A percentile compares a stretch with the other conserved stretches of the same genome.
Conservation (phyloP, 129 eudicot genomes). For the Chrysanthemum lavandulifolium region DNA sequence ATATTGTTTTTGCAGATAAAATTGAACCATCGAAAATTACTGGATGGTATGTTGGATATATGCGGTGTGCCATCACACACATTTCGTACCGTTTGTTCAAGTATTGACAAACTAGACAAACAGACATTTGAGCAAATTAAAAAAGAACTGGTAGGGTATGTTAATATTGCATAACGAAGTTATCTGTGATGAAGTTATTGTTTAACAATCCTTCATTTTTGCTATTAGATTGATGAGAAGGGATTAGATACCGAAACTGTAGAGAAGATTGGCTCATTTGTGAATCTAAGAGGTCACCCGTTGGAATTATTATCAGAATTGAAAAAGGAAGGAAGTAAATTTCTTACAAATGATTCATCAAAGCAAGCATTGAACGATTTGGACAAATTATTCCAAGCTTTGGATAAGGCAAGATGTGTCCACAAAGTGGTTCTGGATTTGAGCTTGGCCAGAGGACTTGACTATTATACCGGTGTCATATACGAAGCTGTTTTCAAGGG, state of each 20-base stretch:
- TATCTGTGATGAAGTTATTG: slow-evolving; percentile 5
- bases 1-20: slow-evolving; percentile 50
- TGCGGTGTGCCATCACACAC: slow-evolving; percentile 90
- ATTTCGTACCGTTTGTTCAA: slow-evolving; percentile 86
- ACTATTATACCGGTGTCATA: slow-evolving; percentile 92
- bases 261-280: slow-evolving; percentile 69
- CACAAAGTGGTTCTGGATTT: slow-evolving; percentile 72
- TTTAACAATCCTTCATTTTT: neutral
- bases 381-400: slow-evolving; percentile 69
- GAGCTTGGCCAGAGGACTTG: slow-evolving; percentile 95
- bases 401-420: slow-evolving; percentile 55
- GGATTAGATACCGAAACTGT: slow-evolving; percentile 66
- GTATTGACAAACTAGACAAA: slow-evolving; percentile 95
- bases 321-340: slow-evolving; percentile 57
- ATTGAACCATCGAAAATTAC: slow-evolving; percentile 80
- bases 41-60: slow-evolving; percentile 89
- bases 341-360: slow-evolving; percentile 55
- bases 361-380: slow-evolving; percentile 66
- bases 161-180: too few relatives aligned
- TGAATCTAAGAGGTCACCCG: slow-evolving; percentile 64
- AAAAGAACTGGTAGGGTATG: slow-evolving; percentile 92
- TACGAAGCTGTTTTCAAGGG: slow-evolving; percentile 90
- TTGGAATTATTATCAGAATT: slow-evolving; percentile 59
- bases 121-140: slow-evolving; percentile 73
- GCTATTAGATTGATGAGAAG: slow-evolving; percentile 72